phyloP scores from a whole-genome alignment of 2,329 filamentous ascomycete genomes.

The Fusarium solani-melongenae region DNA sequence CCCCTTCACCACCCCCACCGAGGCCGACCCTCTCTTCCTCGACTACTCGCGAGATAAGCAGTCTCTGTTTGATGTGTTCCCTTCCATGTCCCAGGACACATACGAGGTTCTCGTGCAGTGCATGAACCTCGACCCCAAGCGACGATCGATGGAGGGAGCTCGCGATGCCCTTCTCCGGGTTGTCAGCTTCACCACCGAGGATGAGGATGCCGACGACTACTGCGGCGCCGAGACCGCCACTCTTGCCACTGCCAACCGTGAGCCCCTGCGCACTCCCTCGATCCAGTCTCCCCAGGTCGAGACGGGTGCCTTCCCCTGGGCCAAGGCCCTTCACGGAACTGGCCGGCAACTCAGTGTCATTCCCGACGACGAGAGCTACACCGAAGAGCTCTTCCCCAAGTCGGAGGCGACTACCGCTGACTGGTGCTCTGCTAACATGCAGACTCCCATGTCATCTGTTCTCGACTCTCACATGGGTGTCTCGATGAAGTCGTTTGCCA shows the following conservation, averaged over 20 bases:
- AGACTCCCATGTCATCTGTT: constrained; percentile 84
- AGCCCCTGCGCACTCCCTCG: constrained; percentile 94
- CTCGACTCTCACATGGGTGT: constrained; percentile 83
- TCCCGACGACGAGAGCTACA: constrained; percentile 81
- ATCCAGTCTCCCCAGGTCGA: constrained; percentile 88
- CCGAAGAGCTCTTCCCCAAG: constrained; percentile 86
- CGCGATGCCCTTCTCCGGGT: constrained; percentile 82
- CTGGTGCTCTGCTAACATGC: constrained; percentile 81
- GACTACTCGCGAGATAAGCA: constrained; percentile 95
- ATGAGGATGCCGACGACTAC: constrained; percentile 93
- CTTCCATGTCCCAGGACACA: constrained; percentile 97
- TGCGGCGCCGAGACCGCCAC: constrained; percentile 83
- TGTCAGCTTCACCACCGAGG: constrained; percentile 91
- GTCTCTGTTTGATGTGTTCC: constrained; percentile 97
- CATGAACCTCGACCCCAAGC: constrained; percentile 89
- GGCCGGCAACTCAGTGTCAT: constrained; percentile 89
- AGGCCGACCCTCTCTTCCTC: constrained; percentile 90
- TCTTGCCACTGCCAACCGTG: constrained; percentile 87
- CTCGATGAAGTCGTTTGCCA: constrained; percentile 81
- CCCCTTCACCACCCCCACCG: constrained; percentile 90
- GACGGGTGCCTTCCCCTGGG: constrained; percentile 91
- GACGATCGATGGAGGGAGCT: constrained; percentile 83
- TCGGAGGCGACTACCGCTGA: constrained; percentile 77
- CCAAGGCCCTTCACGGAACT: constrained; percentile 86
- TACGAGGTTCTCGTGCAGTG: constrained; percentile 93